Evolutionary conservation across 306 rosid species (phyloP).

Genomic region (Ormosia emarginata): DNA sequence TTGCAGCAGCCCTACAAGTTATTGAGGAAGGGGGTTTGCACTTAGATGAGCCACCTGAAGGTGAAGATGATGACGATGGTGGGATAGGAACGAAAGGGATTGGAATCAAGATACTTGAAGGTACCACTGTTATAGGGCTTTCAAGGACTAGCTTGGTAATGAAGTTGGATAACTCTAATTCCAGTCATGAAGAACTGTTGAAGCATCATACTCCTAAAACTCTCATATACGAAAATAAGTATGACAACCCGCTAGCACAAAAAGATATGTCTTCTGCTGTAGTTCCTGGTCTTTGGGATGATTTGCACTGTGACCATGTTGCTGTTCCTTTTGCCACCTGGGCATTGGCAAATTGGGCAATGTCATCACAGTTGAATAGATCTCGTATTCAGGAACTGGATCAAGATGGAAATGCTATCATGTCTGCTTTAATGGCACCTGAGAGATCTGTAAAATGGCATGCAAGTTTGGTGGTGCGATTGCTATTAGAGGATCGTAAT

Average conservation of each 20-base stretch:
- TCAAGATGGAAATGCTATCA: conserved; percentile 81
- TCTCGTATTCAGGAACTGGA: conserved; percentile 76
- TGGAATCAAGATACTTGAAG: conserved; percentile 86
- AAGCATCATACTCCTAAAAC: conserved; percentile 23
- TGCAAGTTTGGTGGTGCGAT: conserved; percentile 76
- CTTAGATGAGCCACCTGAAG: conserved; percentile 63
- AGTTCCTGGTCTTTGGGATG: conserved; percentile 99
- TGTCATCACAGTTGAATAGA: conserved; percentile 69
- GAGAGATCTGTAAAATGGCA: conserved; percentile 99
- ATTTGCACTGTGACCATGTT: conserved; percentile 88
- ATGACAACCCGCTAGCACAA: conserved; percentile 32
- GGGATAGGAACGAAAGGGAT: conserved; percentile 68
- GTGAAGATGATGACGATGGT: conserved; percentile 55
- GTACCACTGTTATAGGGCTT: conserved; percentile 72
- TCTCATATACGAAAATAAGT: conserved; percentile 39
- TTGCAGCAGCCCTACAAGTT: conserved; percentile 86
- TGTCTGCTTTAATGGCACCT: conserved; percentile 89
- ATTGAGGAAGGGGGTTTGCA: conserved; percentile 85
- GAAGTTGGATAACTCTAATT: conserved; percentile 44
- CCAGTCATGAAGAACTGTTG: conserved; percentile 28
- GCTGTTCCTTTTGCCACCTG: conserved; percentile 98
- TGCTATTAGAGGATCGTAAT: conserved; percentile 71
- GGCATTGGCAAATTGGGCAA: conserved; percentile 98
- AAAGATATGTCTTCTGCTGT: conserved; percentile 54
- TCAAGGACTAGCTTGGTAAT: conserved; percentile 45